Evolutionary conservation across 192 early-diverging fungal species (phyloP).

Genomic region (Rhizophagus prolifer): DNA sequence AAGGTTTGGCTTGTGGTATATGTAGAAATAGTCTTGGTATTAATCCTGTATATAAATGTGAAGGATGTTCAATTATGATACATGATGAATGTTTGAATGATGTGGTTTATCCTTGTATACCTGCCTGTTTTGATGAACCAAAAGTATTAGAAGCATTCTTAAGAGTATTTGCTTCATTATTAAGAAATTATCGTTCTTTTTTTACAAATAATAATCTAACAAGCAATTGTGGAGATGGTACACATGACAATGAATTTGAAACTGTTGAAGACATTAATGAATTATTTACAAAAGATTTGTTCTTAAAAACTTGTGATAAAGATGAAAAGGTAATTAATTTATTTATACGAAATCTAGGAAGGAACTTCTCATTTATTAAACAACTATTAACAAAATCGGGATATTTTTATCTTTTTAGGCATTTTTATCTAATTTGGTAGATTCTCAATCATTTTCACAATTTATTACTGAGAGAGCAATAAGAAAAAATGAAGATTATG

Average conservation of each 20-base stretch:
- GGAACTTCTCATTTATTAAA: conserved; percentile 19
- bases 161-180: conserved; percentile 73
- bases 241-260: not conserved
- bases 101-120: conserved; percentile 54
- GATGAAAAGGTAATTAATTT: conserved; percentile 44
- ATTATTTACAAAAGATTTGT: conserved; percentile 60
- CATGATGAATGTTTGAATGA: conserved; percentile 51
- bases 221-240: too few species aligned
- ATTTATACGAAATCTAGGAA: conserved; percentile 28
- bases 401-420: conserved; percentile 34
- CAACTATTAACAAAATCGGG: not conserved
- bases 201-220: conserved; percentile 35
- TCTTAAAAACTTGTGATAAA: conserved; percentile 54
- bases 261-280: not conserved
- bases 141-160: conserved; percentile 67
- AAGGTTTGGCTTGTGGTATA: conserved; percentile 22
- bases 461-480: conserved; percentile 73
- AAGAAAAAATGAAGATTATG: conserved; percentile 60
- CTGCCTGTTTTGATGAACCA: conserved; percentile 65
- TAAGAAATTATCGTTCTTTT: conserved; percentile 67
- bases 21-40: conserved; percentile 18
- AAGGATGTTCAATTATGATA: conserved; percentile 43
- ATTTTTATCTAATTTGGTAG: conserved; percentile 62
- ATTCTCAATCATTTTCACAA: conserved; percentile 78
- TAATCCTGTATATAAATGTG: conserved; percentile 22